phyloP scores from a whole-genome alignment of 768 basidiomycete genomes.

The Rhizopogon sp. region DNA sequence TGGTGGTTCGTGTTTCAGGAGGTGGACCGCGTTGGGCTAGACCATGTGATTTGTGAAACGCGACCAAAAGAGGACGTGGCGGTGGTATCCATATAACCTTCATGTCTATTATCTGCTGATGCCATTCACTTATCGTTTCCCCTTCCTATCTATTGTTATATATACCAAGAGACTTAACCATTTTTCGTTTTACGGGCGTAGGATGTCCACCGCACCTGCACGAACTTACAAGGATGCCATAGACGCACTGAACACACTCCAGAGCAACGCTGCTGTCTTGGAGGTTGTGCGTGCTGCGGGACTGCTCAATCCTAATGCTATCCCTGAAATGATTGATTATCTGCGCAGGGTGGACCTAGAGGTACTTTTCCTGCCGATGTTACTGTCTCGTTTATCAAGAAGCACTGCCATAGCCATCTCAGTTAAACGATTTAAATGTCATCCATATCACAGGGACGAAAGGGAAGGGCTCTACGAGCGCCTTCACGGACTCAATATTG shows the following conservation, averaged over 20 bases:
- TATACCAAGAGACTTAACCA: not conserved
- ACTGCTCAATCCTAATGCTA: slow-evolving; percentile 54
- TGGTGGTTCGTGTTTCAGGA: not conserved
- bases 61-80: not conserved
- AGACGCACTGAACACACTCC: slow-evolving; percentile 69
- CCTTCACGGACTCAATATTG: slow-evolving; percentile 85
- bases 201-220: slow-evolving; percentile 43
- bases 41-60: not conserved
- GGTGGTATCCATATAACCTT: not conserved
- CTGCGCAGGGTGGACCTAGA: slow-evolving; percentile 80
- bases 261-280: slow-evolving; percentile 91
- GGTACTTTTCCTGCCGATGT: slow-evolving; percentile 38
- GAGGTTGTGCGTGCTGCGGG: slow-evolving; percentile 79
- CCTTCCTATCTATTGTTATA: slow-evolving; percentile 2
- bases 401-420: slow-evolving; percentile 50
- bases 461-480: slow-evolving; percentile 96
- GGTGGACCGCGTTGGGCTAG: not conserved
- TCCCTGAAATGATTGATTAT: slow-evolving; percentile 90
- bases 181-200: slow-evolving; percentile 14
- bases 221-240: slow-evolving; percentile 73
- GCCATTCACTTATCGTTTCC: slow-evolving; percentile 1
- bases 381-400: slow-evolving; percentile 9
- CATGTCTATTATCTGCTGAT: not conserved
- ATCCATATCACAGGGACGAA: slow-evolving; percentile 98
- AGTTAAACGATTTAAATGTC: slow-evolving; percentile 86